These are phyloP conservation scores for Epichloe sylvatica DNA, from an alignment of 2,329 filamentous ascomycete genomes.

Conservation along the genomic window DNA sequence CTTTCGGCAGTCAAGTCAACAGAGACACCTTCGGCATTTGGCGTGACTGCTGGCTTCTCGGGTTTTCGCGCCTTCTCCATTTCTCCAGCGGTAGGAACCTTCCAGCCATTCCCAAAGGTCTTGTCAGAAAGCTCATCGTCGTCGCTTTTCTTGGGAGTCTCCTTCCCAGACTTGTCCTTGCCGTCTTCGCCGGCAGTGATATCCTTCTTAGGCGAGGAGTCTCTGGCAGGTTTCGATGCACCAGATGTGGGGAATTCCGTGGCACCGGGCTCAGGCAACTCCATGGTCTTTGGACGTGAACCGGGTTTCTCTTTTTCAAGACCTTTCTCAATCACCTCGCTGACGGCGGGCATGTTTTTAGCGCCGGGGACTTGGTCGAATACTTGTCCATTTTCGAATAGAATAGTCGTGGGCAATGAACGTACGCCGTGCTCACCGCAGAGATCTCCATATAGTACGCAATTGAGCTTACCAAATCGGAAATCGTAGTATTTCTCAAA, in stretches of 20 bases:
- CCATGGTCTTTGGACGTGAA: slow-evolving; percentile 53
- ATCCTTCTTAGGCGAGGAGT: slow-evolving; percentile 16
- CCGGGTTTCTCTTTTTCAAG: slow-evolving; percentile 71
- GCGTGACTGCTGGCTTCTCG: slow-evolving; percentile 36
- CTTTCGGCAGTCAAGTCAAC: slow-evolving; percentile 65
- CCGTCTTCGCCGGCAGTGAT: slow-evolving; percentile 8
- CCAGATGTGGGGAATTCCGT: slow-evolving; percentile 26
- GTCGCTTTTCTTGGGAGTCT: slow-evolving; percentile 12
- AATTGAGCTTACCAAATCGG: slow-evolving; percentile 76
- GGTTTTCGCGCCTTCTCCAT: slow-evolving; percentile 23
- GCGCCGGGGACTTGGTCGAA: slow-evolving; percentile 50
- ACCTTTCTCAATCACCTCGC: slow-evolving; percentile 57
- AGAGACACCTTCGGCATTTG: slow-evolving; percentile 66
- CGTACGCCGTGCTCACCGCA: slow-evolving; percentile 55
- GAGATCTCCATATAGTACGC: slow-evolving; percentile 65
- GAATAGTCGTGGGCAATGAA: slow-evolving; percentile 61
- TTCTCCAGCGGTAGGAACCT: slow-evolving; percentile 17
- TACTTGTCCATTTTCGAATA: slow-evolving; percentile 67
- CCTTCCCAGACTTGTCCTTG: slow-evolving; percentile 17
- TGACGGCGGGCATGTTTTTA: slow-evolving; percentile 53
- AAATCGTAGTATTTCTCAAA: slow-evolving; percentile 82
- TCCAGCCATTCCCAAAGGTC: slow-evolving; percentile 17
- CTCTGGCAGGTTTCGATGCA: slow-evolving; percentile 16
- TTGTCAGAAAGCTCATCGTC: slow-evolving; percentile 8
- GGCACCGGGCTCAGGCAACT: slow-evolving; percentile 59